Conservation (phyloP, 139 green algal species). For the Coelastrella sp. region DNA sequence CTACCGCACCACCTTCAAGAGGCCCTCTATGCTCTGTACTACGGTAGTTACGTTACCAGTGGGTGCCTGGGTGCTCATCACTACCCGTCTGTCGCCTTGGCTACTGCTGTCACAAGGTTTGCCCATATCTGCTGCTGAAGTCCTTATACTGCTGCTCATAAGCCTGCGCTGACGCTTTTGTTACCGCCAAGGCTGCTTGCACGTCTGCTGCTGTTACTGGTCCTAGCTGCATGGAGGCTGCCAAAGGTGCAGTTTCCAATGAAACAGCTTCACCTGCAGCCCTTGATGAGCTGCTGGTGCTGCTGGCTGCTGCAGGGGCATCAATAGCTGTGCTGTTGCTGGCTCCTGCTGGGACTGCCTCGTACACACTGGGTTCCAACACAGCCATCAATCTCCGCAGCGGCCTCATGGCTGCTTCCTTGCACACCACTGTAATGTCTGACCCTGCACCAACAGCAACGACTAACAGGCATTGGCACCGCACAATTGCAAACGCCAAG, state of each 20-base stretch:
- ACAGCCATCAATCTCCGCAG: conserved; percentile 65
- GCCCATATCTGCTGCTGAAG: conserved; percentile 65
- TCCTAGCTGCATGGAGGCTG: conserved; percentile 53
- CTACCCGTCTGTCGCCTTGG: not conserved
- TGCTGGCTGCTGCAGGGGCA: not conserved
- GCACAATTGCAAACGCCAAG: not conserved
- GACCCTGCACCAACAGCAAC: conserved; percentile 35
- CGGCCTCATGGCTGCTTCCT: conserved; percentile 77
- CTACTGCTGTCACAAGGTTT: conserved; percentile 26
- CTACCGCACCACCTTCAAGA: no score
- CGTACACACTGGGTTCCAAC: conserved; percentile 56
- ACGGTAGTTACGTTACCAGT: no score
- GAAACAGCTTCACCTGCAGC: not conserved
- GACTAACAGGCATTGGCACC: not conserved
- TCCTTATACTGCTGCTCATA: conserved; percentile 59
- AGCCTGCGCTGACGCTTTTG: conserved; percentile 62
- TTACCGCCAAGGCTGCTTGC: conserved; percentile 59
- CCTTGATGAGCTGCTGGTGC: not conserved
- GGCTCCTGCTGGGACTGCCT: not conserved
- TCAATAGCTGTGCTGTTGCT: no score
- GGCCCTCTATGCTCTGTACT: no score
- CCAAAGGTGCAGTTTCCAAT: not conserved
- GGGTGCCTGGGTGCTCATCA: no score
- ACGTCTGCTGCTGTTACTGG: conserved; percentile 68
- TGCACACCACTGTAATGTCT: conserved; percentile 70